These are phyloP conservation scores for Zymoseptoria crescenta DNA, from an alignment of 2,329 filamentous ascomycete genomes.

Conservation along the genomic window DNA sequence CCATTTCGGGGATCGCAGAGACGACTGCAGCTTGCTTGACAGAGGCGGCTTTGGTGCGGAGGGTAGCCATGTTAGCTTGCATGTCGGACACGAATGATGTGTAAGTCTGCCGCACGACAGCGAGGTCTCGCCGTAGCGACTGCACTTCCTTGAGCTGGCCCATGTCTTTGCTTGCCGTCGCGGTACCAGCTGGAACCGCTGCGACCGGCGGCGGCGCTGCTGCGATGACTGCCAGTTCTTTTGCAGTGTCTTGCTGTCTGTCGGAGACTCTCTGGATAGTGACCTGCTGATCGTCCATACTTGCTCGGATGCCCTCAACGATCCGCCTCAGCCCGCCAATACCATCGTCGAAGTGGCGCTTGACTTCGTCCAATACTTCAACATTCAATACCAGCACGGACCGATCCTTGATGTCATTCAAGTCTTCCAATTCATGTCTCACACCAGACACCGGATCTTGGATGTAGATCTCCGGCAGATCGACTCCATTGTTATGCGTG, in stretches of 20 bases:
- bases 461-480: conserved; percentile 94
- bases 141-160: conserved; percentile 71
- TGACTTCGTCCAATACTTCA: conserved; percentile 89
- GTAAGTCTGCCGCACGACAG: conserved; percentile 87
- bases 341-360: conserved; percentile 90
- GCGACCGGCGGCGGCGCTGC: conserved; percentile 39
- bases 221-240: conserved; percentile 67
- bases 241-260: conserved; percentile 79
- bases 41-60: conserved; percentile 71
- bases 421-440: conserved; percentile 91
- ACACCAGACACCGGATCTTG: conserved; percentile 93
- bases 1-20: conserved; percentile 60
- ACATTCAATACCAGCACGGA: conserved; percentile 93
- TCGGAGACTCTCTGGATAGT: conserved; percentile 83
- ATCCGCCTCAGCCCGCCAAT: conserved; percentile 70
- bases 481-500: conserved; percentile 84
- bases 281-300: conserved; percentile 72
- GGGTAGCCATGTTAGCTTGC: conserved; percentile 73
- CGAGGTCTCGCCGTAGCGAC: conserved; percentile 75
- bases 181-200: conserved; percentile 22
- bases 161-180: conserved; percentile 31
- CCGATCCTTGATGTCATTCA: conserved; percentile 87
- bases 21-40: conserved; percentile 71
- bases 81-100: conserved; percentile 84
- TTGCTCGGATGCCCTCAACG: conserved; percentile 77